These are phyloP conservation scores for Flaveria floridana DNA, from an alignment of 140 eudicot species.

Conservation along the genomic window DNA sequence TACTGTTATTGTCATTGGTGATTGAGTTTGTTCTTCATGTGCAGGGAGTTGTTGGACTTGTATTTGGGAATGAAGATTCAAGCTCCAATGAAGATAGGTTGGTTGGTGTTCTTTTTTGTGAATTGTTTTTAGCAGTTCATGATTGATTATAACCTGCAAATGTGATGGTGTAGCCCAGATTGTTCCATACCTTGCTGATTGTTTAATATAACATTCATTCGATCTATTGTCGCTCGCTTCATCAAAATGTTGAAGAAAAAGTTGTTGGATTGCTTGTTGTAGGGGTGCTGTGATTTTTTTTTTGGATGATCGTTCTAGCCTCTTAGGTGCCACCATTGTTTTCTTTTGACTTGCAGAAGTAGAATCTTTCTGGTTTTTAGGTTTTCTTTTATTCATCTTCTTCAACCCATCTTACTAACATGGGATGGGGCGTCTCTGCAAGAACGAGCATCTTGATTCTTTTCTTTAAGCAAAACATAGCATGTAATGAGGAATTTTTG, in stretches of 20 bases:
- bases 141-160: constrained; percentile 1
- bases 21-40: constrained; percentile 8
- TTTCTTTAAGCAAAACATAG: neutral
- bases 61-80: constrained; percentile 73
- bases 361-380: neutral
- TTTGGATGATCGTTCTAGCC: neutral
- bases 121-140: neutral
- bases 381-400: neutral
- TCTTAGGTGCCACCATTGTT: neutral
- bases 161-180: neutral
- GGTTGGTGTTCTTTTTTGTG: neutral
- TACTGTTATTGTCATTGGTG: neutral
- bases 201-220: neutral
- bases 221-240: neutral
- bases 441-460: neutral
- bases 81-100: constrained; percentile 75
- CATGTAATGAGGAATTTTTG: neutral
- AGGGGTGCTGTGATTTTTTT: constrained; percentile 7
- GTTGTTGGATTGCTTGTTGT: constrained; percentile 16
- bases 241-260: neutral
- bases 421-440: too few species aligned
- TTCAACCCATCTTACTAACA: neutral
- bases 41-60: constrained; percentile 87
- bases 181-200: neutral
- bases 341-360: neutral